Evolutionary conservation across 2,329 filamentous ascomycete genomes (phyloP), one percentile per base, ranked within the genome.

Genomic region (Fusarium haematococcum): DNA sequence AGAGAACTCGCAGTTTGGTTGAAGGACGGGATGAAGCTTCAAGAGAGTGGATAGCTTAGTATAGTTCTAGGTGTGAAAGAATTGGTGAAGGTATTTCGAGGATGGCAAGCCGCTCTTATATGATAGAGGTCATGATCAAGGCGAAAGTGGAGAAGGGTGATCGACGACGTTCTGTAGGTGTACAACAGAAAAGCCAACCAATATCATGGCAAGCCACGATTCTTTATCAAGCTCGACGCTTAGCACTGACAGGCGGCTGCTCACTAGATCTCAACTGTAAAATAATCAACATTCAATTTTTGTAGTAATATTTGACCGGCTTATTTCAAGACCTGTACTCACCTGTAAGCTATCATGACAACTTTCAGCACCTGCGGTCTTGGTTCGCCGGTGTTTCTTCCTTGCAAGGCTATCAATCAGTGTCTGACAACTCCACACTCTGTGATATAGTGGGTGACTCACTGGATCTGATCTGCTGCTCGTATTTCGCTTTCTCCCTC

Each of bases 341-440:
- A 13, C 48, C 10, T n/a, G 27, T 30, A 1, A 7, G 27, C 25
- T 10, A 52, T 52, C 25, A 52, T 30, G 18, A n/a, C 48, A 52
- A 20, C 25, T 2, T 13, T 52, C 13, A 6, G 48, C 10, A 6
- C 48, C n/a, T 30, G 5, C 3, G 8, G 30, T 52, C 18, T 14
- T 16, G 18, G 23, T 10, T 32, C 30, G 30, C 6, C 9, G 43
- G 27, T 52, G 27, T 32, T 52, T 43, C 35, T 27, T 62, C 23
- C 43, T 27, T 27, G 39, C 16, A 30, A 30, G 25, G 45, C 43
- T 48, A 23, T 48, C 43, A 59, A 30, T 9, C 56, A 59, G 27
- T 41, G 23, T 25, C 20, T 48, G 43, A 13, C 14, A 73, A 73
- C 68, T 63, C 70, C 70, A 73, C 70, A 58, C 20, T 30, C 57